Conservation (phyloP, 805 yeast species). For the Hanseniaspora singularis region DNA sequence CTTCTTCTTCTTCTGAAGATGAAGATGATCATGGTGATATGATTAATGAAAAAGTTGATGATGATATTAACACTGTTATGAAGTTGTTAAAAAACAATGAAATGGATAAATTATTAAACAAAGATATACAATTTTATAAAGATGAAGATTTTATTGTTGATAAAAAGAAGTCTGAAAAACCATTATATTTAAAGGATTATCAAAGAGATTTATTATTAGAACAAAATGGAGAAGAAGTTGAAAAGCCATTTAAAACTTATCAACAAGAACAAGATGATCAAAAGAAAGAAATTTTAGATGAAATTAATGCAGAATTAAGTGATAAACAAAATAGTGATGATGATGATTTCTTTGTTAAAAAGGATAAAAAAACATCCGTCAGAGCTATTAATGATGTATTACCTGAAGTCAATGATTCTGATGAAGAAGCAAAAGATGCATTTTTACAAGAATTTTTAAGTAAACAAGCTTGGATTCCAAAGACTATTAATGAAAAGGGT, state of each 20-base stretch:
- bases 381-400: conserved; percentile 22
- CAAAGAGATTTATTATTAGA: conserved; percentile 76
- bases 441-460: conserved; percentile 64
- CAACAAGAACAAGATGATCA: conserved; percentile 62
- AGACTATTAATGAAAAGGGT: conserved; percentile 30
- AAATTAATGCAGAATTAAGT: conserved; percentile 41
- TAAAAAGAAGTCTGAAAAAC: conserved; percentile 44
- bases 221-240: conserved; percentile 54
- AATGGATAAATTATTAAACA: conserved; percentile 44
- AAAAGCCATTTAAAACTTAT: conserved; percentile 33
- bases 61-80: conserved; percentile 62
- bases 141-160: conserved; percentile 31
- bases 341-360: conserved; percentile 46
- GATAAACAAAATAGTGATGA: conserved; percentile 36
- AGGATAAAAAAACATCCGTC: conserved; percentile 30
- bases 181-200: conserved; percentile 82
- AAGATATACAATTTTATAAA: conserved; percentile 61
- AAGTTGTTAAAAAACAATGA: conserved; percentile 60
- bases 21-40: conserved; percentile 90
- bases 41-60: conserved; percentile 73
- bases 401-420: conserved; percentile 36
- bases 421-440: conserved; percentile 42
- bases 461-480: conserved; percentile 83
- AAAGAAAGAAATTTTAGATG: conserved; percentile 56
- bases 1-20: conserved; percentile 34